phyloP scores from a whole-genome alignment of 768 basidiomycete genomes.

The Suillus discolor region DNA sequence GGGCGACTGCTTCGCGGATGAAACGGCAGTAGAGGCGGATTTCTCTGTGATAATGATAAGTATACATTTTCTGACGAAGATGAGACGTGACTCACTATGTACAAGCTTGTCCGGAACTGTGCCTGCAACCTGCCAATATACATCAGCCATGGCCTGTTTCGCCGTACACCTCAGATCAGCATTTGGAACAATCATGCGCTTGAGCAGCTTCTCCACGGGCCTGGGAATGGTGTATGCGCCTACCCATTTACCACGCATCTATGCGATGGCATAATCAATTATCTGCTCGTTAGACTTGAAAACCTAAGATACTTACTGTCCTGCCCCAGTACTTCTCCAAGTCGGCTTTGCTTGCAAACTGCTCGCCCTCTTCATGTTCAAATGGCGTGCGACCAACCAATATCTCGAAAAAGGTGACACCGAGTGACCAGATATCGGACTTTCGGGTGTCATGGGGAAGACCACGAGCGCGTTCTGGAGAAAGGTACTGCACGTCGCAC shows the following conservation, averaged over 20 bases:
- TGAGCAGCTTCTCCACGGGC: conserved; percentile 64
- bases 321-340: conserved; percentile 86
- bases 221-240: conserved; percentile 66
- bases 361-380: conserved; percentile 77
- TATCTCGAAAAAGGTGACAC: conserved; percentile 93
- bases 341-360: conserved; percentile 77
- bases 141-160: conserved; percentile 61
- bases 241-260: conserved; percentile 86
- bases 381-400: conserved; percentile 92
- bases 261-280: neutral
- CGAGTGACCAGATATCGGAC: conserved; percentile 85
- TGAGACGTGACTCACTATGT: conserved; percentile 43
- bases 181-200: conserved; percentile 80
- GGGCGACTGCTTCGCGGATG: conserved; percentile 14
- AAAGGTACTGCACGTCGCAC: conserved; percentile 69
- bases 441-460: conserved; percentile 92
- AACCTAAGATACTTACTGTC: conserved; percentile 52
- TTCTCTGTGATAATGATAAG: conserved; percentile 30
- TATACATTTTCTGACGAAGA: conserved; percentile 3
- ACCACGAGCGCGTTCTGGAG: conserved; percentile 89
- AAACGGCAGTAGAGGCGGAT: conserved; percentile 29
- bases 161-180: conserved; percentile 80
- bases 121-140: conserved; percentile 57
- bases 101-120: conserved; percentile 18
- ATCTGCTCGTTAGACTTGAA: neutral